Evolutionary conservation across 345 rosid genomes (phyloP).

Genomic region (thale cress (Arabidopsis thaliana)): TAIR10.1 NC_003074.8:14675001-14675500

Average conservation of each 20-base stretch:
- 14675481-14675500: background rate
- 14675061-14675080: background rate
- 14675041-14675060: background rate
- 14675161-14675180: background rate
- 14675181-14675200: background rate
- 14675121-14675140: background rate
- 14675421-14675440: background rate
- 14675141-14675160: background rate
- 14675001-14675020: background rate
- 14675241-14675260: no score
- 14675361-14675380: background rate
- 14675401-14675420: background rate
- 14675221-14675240: background rate
- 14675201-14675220: background rate
- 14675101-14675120: background rate
- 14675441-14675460: background rate
- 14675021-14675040: background rate
- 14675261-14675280: no score
- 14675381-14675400: background rate
- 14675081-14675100: background rate
- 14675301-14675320: no score
- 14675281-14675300: no score
- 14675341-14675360: background rate
- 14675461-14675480: background rate
- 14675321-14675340: background rate